phyloP scores from a whole-genome alignment of 257 asterid species.

The Primulina huaijiensis region DNA sequence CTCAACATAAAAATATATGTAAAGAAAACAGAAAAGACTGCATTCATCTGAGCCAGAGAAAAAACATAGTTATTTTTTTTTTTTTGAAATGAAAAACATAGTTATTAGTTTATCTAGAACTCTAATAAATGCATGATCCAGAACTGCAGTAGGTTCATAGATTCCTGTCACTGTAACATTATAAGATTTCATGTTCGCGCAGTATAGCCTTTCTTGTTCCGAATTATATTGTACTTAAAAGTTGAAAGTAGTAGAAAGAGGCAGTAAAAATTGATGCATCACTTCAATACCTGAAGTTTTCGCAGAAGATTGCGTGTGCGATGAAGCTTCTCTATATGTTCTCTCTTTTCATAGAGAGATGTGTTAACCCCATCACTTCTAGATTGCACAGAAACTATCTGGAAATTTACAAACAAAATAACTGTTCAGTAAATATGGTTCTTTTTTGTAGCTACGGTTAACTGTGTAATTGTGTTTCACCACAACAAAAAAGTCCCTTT shows the following conservation, averaged over 20 bases:
- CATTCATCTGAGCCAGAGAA: conserved; percentile 6
- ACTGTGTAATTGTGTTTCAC: conserved; percentile 16
- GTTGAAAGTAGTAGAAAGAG: conserved; percentile 1
- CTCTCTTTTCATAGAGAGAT: conserved; percentile 93
- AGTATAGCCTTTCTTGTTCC: neutral
- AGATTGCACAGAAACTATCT: conserved; percentile 96
- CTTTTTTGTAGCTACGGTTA: conserved; percentile 8
- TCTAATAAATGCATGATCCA: neutral
- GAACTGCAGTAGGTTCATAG: neutral
- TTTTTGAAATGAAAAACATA: too few species aligned
- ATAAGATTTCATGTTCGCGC: conserved; percentile 23
- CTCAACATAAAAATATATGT: neutral
- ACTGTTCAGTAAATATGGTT: conserved; percentile 5
- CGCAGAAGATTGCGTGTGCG: conserved; percentile 91
- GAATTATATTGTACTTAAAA: neutral
- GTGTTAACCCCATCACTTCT: conserved; percentile 96
- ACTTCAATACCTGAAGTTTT: conserved; percentile 81
- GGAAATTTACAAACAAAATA: conserved; percentile 28
- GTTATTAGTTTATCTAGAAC: conserved; percentile 8
- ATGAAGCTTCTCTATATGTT: conserved; percentile 94
- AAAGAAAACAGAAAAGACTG: neutral
- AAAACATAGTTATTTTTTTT: neutral
- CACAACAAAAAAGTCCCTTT: conserved; percentile 28
- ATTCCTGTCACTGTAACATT: conserved; percentile 16
- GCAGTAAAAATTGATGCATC: conserved; percentile 18